Evolutionary conservation across 371 early-diverging fungal species (phyloP).

Genomic region (Apophysomyces variabilis): DNA sequence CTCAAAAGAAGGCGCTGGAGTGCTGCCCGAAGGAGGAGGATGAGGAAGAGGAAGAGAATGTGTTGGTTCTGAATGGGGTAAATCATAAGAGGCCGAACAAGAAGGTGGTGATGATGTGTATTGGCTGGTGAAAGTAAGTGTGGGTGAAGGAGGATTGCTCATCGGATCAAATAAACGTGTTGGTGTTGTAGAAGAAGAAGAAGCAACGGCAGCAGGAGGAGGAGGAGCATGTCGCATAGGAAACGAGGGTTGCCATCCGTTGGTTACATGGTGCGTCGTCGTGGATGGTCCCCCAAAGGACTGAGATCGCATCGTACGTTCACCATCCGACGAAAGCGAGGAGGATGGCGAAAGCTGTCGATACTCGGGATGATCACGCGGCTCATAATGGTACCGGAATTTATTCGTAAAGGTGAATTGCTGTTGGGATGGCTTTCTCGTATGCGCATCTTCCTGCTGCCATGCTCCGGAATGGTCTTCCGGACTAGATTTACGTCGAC

Average conservation of each 20-base stretch:
- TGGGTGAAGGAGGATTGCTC: not conserved
- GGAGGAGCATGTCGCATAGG: not conserved
- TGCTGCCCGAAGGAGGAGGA: not conserved
- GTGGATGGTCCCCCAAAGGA: not conserved
- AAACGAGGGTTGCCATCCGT: constrained; percentile 3
- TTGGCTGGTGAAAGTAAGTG: constrained; percentile 2
- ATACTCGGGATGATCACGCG: constrained; percentile 9
- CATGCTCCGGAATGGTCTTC: not conserved
- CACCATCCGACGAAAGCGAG: constrained; percentile 15
- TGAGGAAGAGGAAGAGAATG: too few relatives aligned
- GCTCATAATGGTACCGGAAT: not conserved
- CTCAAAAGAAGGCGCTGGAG: not conserved
- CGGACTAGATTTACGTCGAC: constrained; percentile 1
- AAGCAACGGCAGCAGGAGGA: not conserved
- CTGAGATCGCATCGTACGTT: constrained; percentile 10
- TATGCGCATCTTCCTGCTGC: not conserved
- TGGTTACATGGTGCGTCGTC: constrained; percentile 9
- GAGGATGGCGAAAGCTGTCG: constrained; percentile 12
- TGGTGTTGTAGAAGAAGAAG: not conserved
- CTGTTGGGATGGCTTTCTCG: not conserved
- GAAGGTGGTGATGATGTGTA: constrained; percentile 19
- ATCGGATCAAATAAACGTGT: constrained; percentile 3
- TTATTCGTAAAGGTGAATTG: not conserved
- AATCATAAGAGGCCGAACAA: not conserved
- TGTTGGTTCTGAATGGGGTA: not conserved